Percentiles rank a stretch among this genome's conserved stretches.
These are phyloP conservation scores for Recurvomyces mirabilis DNA, from an alignment of 495 filamentous ascomycete species.

Conservation along the genomic window DNA sequence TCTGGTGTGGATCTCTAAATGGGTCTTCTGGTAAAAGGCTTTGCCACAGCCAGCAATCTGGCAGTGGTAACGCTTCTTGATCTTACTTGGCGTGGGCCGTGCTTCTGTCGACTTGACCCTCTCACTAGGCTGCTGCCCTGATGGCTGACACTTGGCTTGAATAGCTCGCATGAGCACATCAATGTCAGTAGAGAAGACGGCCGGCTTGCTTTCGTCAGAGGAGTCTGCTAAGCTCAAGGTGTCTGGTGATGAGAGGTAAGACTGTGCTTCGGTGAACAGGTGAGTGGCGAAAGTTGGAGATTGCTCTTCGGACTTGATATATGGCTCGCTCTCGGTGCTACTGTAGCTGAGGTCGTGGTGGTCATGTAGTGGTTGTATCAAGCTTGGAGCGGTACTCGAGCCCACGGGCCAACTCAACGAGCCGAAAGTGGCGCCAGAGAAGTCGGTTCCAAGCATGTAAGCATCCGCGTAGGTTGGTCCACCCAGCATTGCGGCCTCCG, in stretches of 20 bases:
- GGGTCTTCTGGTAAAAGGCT: slow-evolving; percentile 83
- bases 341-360: not conserved
- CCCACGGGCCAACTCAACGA: slow-evolving; percentile 11
- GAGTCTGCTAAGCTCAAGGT: slow-evolving; percentile 11
- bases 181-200: slow-evolving; percentile 67
- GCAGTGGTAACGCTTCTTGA: slow-evolving; percentile 64
- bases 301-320: slow-evolving; percentile 28
- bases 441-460: not conserved
- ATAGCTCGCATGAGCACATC: slow-evolving; percentile 91
- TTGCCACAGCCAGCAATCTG: slow-evolving; percentile 65
- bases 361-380: not conserved
- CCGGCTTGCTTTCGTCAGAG: slow-evolving; percentile 16
- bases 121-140: slow-evolving; percentile 30
- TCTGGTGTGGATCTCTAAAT: slow-evolving; percentile 81
- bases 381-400: not conserved
- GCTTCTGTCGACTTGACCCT: slow-evolving; percentile 24
- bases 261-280: slow-evolving; percentile 21
- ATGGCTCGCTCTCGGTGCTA: slow-evolving; percentile 12
- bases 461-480: not conserved
- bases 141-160: slow-evolving; percentile 52
- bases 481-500: not conserved
- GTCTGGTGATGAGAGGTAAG: slow-evolving; percentile 5
- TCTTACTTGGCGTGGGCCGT: slow-evolving; percentile 6
- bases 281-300: slow-evolving; percentile 27
- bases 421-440: slow-evolving; percentile 9